Conservation (phyloP, 768 basidiomycete genomes). For the Nidularia pulvinata region DNA sequence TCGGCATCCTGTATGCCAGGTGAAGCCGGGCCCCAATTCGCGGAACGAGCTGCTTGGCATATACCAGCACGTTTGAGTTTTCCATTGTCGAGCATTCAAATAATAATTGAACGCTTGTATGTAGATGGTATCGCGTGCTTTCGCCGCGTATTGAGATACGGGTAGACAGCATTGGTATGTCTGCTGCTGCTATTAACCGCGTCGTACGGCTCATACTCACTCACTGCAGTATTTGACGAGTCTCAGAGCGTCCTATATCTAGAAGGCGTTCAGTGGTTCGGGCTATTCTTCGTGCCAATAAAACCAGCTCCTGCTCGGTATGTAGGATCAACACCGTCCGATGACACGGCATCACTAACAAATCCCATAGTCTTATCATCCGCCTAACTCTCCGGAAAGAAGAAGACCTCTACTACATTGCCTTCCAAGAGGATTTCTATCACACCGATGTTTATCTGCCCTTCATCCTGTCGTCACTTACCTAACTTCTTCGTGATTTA, state of each 20-base stretch:
- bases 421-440: slow-evolving; percentile 58
- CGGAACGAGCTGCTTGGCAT: slow-evolving; percentile 55
- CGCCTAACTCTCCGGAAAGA: slow-evolving; percentile 50
- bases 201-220: neutral
- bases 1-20: slow-evolving; percentile 56
- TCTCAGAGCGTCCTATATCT: slow-evolving; percentile 37
- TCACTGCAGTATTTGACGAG: slow-evolving; percentile 44
- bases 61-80: slow-evolving; percentile 47
- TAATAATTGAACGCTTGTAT: neutral
- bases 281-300: slow-evolving; percentile 45
- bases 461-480: neutral
- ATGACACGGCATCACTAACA: neutral
- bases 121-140: slow-evolving; percentile 64
- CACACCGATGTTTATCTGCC: slow-evolving; percentile 44
- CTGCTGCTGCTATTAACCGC: neutral
- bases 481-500: slow-evolving; percentile 7
- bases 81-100: neutral
- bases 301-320: slow-evolving; percentile 45
- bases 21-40: slow-evolving; percentile 45
- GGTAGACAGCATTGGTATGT: slow-evolving; percentile 44
- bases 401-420: slow-evolving; percentile 40
- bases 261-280: slow-evolving; percentile 56
- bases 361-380: slow-evolving; percentile 36
- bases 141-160: slow-evolving; percentile 46
- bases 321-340: slow-evolving; percentile 5